These are phyloP conservation scores for Aristolochia fimbriata DNA, from an alignment of 164 flowering plant genomes.

Conservation along the genomic window DNA sequence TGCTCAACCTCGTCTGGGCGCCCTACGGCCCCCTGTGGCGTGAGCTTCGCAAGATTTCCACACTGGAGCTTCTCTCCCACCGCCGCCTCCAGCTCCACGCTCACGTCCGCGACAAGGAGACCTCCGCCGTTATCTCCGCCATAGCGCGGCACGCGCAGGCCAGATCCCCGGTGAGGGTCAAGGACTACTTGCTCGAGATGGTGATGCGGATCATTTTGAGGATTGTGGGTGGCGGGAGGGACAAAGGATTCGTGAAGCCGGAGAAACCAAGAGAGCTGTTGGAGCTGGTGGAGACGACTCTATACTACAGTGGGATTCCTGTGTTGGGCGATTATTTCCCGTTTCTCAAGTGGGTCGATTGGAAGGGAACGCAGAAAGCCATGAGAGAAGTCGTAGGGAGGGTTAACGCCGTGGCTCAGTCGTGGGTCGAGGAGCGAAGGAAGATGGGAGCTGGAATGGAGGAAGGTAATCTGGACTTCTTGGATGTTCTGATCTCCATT, in stretches of 20 bases:
- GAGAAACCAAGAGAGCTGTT: neutral
- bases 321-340: conserved; percentile 16
- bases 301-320: conserved; percentile 9
- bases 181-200: conserved; percentile 1
- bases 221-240: neutral
- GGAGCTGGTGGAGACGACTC: neutral
- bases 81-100: neutral
- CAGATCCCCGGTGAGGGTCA: neutral
- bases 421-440: conserved; percentile 11
- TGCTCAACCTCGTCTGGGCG: neutral
- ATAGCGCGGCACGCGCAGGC: neutral
- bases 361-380: conserved; percentile 13
- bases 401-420: neutral
- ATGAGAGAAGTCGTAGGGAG: neutral
- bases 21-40: conserved; percentile 9
- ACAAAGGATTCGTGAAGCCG: neutral
- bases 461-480: neutral
- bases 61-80: conserved; percentile 1
- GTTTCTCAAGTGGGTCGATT: conserved; percentile 14
- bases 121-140: neutral
- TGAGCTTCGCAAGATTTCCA: conserved; percentile 2
- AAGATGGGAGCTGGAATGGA: conserved; percentile 13
- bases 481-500: too few species aligned
- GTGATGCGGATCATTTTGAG: neutral
- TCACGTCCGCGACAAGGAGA: neutral